Base-by-base conservation (phyloP, 164 flowering plant species). In the Pachysandra terminalis region DNA sequence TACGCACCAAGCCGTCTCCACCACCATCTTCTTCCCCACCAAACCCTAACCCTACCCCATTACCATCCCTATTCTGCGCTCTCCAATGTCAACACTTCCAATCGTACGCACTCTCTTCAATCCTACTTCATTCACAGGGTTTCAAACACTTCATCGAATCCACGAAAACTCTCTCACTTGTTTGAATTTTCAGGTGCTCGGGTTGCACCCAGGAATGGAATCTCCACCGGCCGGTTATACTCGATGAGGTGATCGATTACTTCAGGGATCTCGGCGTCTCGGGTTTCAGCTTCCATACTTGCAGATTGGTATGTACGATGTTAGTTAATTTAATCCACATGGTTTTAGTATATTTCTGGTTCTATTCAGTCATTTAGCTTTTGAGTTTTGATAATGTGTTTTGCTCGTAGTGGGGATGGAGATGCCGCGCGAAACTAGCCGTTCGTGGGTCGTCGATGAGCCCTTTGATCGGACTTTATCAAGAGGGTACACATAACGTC, bases 391-490 rank as follows among this genome's bases (percentile, higher is more conserved):
- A 54, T 58, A 10, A 5, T 63, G 58, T 58, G 37, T 0, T 61
- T n/a, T 15, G 7, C 2, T 63, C 28, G 14, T 53, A 95, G 98
- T 90, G 85, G 85, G 96, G 86, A 67, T 91, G 98, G 98, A 81
- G 97, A 75, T 90, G 97, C 54, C 97, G 97, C 0, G 99, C 99
- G 14, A 95, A 95, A 74, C 81, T 95, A 41, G 99, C 96, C 0
- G 87, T 95, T 65, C 88, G 97, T 22, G 99, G 99, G 51, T 81
- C 96, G 24, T 79, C 91, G 2, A 32, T 1, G 21, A 77, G 77
- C 59, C 97, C 98, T 61, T 59, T 82, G 67, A 84, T 91, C 65
- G 98, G 98, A 12, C 87, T 91, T 25, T 91, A 95, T 72, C 68
- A 89, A 79, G 97, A 90, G 79, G 96, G 97, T 25, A 87, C 93